Conservation (phyloP, 257 asterid species). For the Euphrasia confusa region DNA sequence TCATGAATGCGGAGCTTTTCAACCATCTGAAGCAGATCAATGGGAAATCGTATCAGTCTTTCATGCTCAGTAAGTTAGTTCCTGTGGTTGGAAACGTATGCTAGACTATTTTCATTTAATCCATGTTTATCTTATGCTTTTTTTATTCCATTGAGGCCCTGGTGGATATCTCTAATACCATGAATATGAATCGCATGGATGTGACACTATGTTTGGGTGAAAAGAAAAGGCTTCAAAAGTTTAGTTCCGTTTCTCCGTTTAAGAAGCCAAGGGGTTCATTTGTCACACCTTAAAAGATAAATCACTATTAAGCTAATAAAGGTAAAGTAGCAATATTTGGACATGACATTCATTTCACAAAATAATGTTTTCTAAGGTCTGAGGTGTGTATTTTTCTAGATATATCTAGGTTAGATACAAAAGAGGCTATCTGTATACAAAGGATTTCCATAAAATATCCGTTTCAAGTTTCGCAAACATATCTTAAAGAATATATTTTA, state of each 20-base stretch:
- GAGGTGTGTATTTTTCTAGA: constrained; percentile 42
- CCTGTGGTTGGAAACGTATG: too few relatives aligned
- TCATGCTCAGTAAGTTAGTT: too few relatives aligned
- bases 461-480: constrained; percentile 42
- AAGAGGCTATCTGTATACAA: constrained; percentile 44
- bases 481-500: constrained; percentile 61
- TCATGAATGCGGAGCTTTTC: too few relatives aligned
- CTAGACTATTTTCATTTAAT: too few relatives aligned
- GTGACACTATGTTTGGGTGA: constrained; percentile 43
- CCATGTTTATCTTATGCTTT: too few relatives aligned
- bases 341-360: constrained; percentile 23
- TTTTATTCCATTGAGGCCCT: too few relatives aligned
- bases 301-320: constrained; percentile 31
- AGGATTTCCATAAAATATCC: constrained; percentile 68
- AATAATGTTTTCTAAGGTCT: constrained; percentile 29
- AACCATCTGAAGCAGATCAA: too few relatives aligned
- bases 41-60: too few relatives aligned
- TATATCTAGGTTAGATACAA: constrained; percentile 52
- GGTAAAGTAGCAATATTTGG: constrained; percentile 44
- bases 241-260: constrained; percentile 63
- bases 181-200: constrained; percentile 25
- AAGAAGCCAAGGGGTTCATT: constrained; percentile 85
- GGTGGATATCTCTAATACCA: constrained; percentile 65
- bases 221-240: constrained; percentile 53
- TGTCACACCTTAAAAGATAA: constrained; percentile 55